Evolutionary conservation across 352 stramenopile genomes (phyloP), one percentile per base, ranked within the genome.

Genomic region (Phytopythium ostracodes): DNA sequence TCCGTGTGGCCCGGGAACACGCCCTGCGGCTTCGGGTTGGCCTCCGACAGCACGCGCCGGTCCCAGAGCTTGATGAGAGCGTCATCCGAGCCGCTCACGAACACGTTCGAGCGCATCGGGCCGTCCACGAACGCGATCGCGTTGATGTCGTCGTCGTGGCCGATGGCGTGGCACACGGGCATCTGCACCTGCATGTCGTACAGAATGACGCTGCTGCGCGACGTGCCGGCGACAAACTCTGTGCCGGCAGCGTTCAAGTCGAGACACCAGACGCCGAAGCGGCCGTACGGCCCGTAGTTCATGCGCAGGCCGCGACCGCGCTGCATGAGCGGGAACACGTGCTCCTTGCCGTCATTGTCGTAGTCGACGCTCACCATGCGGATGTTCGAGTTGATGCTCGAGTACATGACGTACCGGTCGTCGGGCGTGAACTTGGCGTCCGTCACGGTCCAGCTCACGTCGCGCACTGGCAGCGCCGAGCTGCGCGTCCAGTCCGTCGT

Each of bases 21-120:
- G 2, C 87, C 84, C 55, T 93, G 84, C 0, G 87, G 79, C 62
- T 77, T 85, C 9, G 82, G 79, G 47, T 89, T 87, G 51, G 81
- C 76, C 61, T 89, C 79, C 22, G 76, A 90, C 42, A 95, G 62
- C 62, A 92, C 77, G 29, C 87, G 87, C 18, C 87, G 82, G 54
- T 95, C 87, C 87, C 87, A 95, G 33, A 95, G 61, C 70, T 95
- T 95, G 64, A 93, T 95, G 44, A 93, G 36, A 42, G 70, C 67
- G 66, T 95, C 87, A 56, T 95, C 87, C 59, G 87, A 95, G 22
- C 87, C 87, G 55, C 81, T 92, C 38, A 92, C 82, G 63, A 95
- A 92, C 60, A 95, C 79, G 56, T 95, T 95, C 56, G 87, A 87
- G 62, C 88, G 84, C 53, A 93, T 60, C 31, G 78, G 75, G 7